Base-by-base conservation (phyloP, 2,329 filamentous ascomycete species). In the Coleophoma cylindrospora region DNA sequence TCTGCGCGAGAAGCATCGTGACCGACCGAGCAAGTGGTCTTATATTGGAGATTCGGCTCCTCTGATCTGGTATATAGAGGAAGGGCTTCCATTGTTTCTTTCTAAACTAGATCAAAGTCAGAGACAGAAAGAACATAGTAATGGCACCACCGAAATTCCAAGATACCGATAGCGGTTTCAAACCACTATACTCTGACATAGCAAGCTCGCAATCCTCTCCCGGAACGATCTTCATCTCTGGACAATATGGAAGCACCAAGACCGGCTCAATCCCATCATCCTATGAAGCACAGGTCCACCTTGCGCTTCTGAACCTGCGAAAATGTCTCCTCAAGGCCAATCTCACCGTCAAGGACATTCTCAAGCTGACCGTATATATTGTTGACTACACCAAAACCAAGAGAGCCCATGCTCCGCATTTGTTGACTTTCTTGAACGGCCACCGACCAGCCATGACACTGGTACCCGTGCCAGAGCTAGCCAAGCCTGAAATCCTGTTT, bases 361-460 rank as follows among this genome's bases (percentile, higher is more conserved):
- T 64, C 12, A 73, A 74, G 51, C 56, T 75, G 10, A 72, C 62
- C 0, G 51, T 73, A 15, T 73, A 68, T 49, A 71, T 75, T 40
- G 72, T 75, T 50, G 59, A 71, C 54, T 75, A 75, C 51, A 64
- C 72, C 46, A 59, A 68, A 0, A 49, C 54, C 4, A 57, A 66
- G 2, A 63, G 69, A 4, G 61, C 62, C 21, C 73, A 75, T 53
- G 57, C 63, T 0, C 62, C 62, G 7, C 68, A 64, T 45, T 50
- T 75, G 8, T 63, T 71, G 46, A 60, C 60, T 2, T 73, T 70
- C 52, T 56, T 73, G 3, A 56, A 54, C 2, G 57, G 61, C 3
- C 72, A 74, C 56, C 65, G 69, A 4, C 73, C 72, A 0, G 66
- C 68, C 14, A 68, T 69, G 12, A 74, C 70, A 0, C 57, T 75